Percentiles rank a stretch among this genome's conserved stretches.
Evolutionary conservation across 176 grass and related monocot species (phyloP).

Genomic region (Raddia distichophylla): DNA sequence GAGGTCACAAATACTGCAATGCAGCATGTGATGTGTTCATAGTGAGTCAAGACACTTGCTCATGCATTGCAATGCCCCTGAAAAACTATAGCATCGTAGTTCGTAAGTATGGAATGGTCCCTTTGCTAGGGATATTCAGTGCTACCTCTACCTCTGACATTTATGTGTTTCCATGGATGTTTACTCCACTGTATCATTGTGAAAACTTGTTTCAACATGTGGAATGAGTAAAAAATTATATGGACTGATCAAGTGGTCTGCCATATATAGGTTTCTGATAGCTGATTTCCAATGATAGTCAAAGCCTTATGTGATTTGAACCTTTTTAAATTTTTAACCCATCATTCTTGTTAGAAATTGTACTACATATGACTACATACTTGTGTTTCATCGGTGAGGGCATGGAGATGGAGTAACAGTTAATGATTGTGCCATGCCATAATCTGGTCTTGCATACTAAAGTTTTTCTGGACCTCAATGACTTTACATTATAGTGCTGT

Average conservation of each 20-base stretch:
- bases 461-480: background rate
- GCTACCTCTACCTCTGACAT: no score
- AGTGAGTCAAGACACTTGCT: background rate
- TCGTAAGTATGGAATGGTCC: background rate
- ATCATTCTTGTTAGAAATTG: background rate
- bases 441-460: background rate
- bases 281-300: background rate
- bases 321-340: background rate
- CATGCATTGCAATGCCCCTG: background rate
- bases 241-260: background rate
- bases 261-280: background rate
- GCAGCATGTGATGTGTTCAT: background rate
- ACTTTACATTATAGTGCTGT: background rate
- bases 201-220: background rate
- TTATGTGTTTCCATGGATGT: background rate
- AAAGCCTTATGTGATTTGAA: background rate
- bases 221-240: background rate
- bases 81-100: background rate
- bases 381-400: background rate
- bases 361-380: background rate
- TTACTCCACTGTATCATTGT: background rate
- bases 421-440: background rate
- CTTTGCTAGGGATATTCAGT: background rate
- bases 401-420: background rate
- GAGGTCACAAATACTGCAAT: background rate